Percentiles rank a stretch among this genome's conserved stretches.
Conservation (phyloP, 768 basidiomycete species). For the Phlegmacium glaucopus region DNA sequence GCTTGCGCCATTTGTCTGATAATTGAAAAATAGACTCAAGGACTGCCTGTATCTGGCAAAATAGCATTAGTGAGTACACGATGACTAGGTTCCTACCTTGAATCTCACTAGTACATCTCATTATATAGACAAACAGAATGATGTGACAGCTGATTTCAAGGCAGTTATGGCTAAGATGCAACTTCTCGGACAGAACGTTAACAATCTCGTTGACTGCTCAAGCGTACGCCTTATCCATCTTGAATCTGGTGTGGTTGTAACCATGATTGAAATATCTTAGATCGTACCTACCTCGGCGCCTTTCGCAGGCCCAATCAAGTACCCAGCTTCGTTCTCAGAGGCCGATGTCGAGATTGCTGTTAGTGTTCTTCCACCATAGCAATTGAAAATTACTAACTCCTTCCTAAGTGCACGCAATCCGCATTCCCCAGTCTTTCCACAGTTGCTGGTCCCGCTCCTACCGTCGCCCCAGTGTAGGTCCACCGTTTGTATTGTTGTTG, state of each 20-base stretch:
- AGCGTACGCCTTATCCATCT: conserved; percentile 9
- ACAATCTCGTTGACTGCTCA: conserved; percentile 29
- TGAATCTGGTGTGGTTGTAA: neutral
- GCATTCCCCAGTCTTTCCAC: conserved; percentile 6
- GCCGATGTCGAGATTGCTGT: conserved; percentile 16
- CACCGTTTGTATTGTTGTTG: neutral
- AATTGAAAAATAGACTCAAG: conserved; percentile 5
- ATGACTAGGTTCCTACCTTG: neutral
- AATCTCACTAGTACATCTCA: neutral
- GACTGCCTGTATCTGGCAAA: conserved; percentile 18
- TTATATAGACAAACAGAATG: conserved; percentile 16
- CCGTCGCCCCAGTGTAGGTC: conserved; percentile 3
- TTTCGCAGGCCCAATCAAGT: conserved; percentile 14
- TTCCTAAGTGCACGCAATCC: neutral
- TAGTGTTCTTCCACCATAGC: neutral
- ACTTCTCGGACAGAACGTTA: conserved; percentile 24
- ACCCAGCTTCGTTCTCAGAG: conserved; percentile 15
- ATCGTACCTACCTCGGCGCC: conserved; percentile 12
- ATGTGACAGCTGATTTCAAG: conserved; percentile 20
- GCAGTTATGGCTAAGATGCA: conserved; percentile 30
- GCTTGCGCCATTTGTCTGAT: neutral
- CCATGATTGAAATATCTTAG: neutral
- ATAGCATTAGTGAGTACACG: conserved; percentile 10
- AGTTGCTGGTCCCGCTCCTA: conserved; percentile 5
- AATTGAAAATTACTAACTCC: neutral